Conservation (phyloP, 2,329 filamentous ascomycete species). For the Aspergillus carbonarius region DNA sequence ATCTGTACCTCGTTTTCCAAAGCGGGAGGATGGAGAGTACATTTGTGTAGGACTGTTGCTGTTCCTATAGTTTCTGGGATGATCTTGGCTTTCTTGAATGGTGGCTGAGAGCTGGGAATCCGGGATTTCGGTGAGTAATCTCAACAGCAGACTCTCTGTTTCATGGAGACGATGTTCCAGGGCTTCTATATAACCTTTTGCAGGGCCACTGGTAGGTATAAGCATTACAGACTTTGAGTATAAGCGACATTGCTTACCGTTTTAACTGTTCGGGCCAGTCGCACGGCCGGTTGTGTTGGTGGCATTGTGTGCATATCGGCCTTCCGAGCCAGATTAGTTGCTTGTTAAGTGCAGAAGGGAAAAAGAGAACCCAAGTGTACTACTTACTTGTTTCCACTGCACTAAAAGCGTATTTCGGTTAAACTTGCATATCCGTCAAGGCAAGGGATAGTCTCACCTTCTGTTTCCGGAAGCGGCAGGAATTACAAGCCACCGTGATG, state of each 20-base stretch:
- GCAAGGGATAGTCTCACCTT: constrained; percentile 31
- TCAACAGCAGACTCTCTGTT: constrained; percentile 43
- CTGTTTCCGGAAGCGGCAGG: constrained; percentile 44
- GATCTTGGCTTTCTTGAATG: constrained; percentile 11
- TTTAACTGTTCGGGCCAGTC: constrained; percentile 41
- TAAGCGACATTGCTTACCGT: constrained; percentile 26
- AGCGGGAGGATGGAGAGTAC: constrained; percentile 22
- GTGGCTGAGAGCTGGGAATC: constrained; percentile 31
- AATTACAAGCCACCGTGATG: constrained; percentile 43
- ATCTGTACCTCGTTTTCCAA: constrained; percentile 35
- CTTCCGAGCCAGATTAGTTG: constrained; percentile 18
- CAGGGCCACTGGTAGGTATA: constrained; percentile 38
- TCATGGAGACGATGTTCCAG: constrained; percentile 45
- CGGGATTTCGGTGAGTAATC: constrained; percentile 35
- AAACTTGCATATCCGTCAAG: neutral
- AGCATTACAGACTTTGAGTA: neutral
- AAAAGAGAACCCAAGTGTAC: neutral
- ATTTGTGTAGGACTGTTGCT: neutral
- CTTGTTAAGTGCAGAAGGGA: constrained; percentile 8
- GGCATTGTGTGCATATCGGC: constrained; percentile 38
- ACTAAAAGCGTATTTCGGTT: constrained; percentile 18
- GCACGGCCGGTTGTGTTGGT: constrained; percentile 34
- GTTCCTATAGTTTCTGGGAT: neutral
- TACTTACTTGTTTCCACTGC: constrained; percentile 41
- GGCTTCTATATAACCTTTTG: constrained; percentile 49